These are phyloP conservation scores for Penicillium sp. DNA, from an alignment of 2,329 filamentous ascomycete genomes.

Conservation along the genomic window DNA sequence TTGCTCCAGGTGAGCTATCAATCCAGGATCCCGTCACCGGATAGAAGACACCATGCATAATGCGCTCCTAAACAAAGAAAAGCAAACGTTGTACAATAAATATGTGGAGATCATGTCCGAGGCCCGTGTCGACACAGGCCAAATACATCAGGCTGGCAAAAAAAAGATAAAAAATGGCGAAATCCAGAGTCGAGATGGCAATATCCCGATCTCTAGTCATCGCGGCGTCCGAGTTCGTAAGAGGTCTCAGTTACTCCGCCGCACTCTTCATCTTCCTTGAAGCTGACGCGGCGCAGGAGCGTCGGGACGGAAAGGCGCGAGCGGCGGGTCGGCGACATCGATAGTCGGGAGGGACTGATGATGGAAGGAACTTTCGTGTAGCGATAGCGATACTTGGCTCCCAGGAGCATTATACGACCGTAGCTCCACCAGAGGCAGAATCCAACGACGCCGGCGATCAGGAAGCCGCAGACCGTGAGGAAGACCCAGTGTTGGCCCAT, in stretches of 20 bases:
- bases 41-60: constrained; percentile 23
- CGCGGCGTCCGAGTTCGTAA: constrained; percentile 38
- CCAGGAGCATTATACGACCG: constrained; percentile 44
- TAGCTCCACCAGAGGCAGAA: constrained; percentile 52
- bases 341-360: constrained; percentile 27
- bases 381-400: constrained; percentile 41
- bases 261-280: constrained; percentile 42
- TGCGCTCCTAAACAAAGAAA: constrained; percentile 19
- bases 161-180: constrained; percentile 8
- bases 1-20: constrained; percentile 23
- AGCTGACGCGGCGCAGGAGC: constrained; percentile 38
- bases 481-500: constrained; percentile 57
- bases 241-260: constrained; percentile 33
- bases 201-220: constrained; percentile 26
- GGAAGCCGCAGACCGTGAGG: constrained; percentile 51
- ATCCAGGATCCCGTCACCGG: constrained; percentile 24
- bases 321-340: constrained; percentile 34
- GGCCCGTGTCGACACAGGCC: constrained; percentile 23
- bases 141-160: constrained; percentile 8
- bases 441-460: constrained; percentile 47
- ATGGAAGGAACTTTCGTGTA: constrained; percentile 34
- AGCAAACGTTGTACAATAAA: constrained; percentile 22
- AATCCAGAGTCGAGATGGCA: constrained; percentile 3
- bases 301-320: constrained; percentile 35
- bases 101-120: constrained; percentile 29